Base-by-base conservation (phyloP, 192 early-diverging fungal genomes). In the Backusella circina region DNA sequence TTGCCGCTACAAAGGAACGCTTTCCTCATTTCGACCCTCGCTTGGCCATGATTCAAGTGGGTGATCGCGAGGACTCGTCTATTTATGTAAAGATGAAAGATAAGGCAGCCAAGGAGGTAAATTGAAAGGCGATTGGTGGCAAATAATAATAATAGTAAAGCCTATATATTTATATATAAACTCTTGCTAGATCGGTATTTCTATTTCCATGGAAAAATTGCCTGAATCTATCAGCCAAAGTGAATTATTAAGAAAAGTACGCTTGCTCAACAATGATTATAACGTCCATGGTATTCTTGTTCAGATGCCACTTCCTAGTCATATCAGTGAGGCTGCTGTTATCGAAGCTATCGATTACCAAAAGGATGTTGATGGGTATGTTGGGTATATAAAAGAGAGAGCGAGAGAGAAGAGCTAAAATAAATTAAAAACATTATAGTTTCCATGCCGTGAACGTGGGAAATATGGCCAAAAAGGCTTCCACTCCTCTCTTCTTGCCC, bases 341-440 rank as follows among this genome's bases (percentile, higher is more conserved):
- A 96, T 93, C 47, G 95, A 97, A 74, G 86, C 94, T 32, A 94
- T 99, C 73, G 84, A 91, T 71, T 87, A 90, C 3, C 80, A 87
- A 68, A 99, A 98, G 80, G 98, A 99, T 81, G 96, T 99, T n/a
- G 98, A 99, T 80, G 98, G 98, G 86, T 93, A 88, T 77, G 80
- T 41, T 12, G 38, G 0, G 8, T 47, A 5, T 47, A 15, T 41
- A 41, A 16, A 47, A 6, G 32, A 8, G 51, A 12, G 13, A 37
- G 8, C 32, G 30, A 10, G 15, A 66, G 2, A 33, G 26, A 69
- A 18, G 16, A 7, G 21, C 30, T 13, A 72, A 64, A 76, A n/a
- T n/a, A n/a, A n/a, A n/a, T n/a, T n/a, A n/a, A 65, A 77, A 35
- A 61, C 21, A 38, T 30, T 5, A 28, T 71, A 93, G 92, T 31